Base-by-base conservation (phyloP, 805 yeast genomes). In the Zygoascus flipseniorum region DNA sequence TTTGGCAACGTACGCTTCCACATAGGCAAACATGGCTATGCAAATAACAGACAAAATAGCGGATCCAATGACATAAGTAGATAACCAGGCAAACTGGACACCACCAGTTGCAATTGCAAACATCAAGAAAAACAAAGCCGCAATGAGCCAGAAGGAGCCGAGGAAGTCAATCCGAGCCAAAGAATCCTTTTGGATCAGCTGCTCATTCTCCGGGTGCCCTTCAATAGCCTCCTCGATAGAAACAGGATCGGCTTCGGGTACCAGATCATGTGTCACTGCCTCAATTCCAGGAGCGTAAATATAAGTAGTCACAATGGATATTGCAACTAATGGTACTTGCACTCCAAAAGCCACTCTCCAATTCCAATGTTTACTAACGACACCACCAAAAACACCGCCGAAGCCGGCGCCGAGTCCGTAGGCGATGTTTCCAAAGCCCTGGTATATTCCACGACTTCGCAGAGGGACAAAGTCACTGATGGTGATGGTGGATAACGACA, bases 361-460 rank as follows among this genome's bases (percentile, higher is more conserved):
- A 13, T 87, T 86, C 44, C 74, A 67, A 44, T 60, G 65, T 8
- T 71, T 69, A 32, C 83, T 76, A 50, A 83, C 68, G 20, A 76
- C 57, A 1, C 89, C 89, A 65, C 78, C 67, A 72, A 76, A 19
- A 68, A 52, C 51, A 1, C 89, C 90, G 14, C 95, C 95, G 47
- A 77, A 65, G 0, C 85, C 83, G 1, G 88, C 83, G 4, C 97
- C 97, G 18, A 81, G 64, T 13, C 89, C 92, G 63, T 78, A 89
- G 43, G 80, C 81, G 18, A 89, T 73, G 65, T 89, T 89, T 37
- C 85, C 85, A 50, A 86, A 65, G 0, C 97, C 97, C 65, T 89
- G 97, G 66, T 80, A 87, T 31, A 86, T 67, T 1, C 95, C 96
- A 54, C 97, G 74, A 43, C 83, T 80, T 52, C 93, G 75, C 56